These are phyloP conservation scores for Pseudonitzschia pungens DNA, from an alignment of 108 stramenopile genomes.

Conservation along the genomic window DNA sequence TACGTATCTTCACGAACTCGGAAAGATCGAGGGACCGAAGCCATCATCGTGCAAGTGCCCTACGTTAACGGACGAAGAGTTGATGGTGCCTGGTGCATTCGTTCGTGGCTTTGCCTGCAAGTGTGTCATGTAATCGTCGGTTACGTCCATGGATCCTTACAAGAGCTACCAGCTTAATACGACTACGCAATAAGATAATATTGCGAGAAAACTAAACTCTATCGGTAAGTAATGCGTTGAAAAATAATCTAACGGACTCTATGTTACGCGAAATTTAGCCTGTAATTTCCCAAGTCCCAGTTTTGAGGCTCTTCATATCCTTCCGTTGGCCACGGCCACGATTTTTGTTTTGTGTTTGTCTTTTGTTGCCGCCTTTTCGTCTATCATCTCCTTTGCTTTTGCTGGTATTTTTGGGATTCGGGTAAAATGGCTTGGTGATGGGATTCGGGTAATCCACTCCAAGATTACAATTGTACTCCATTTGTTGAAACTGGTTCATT, in stretches of 20 bases:
- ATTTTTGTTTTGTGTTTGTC: conserved; percentile 40
- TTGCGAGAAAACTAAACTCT: no score
- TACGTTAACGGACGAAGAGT: conserved; percentile 51
- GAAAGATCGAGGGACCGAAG: conserved; percentile 71
- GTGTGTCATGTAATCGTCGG: conserved; percentile 62
- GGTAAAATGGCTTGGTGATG: conserved; percentile 55
- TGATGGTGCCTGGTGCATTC: conserved; percentile 61
- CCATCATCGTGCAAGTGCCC: conserved; percentile 76
- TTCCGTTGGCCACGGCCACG: conserved; percentile 67
- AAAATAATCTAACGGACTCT: not conserved
- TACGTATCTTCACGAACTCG: conserved; percentile 72
- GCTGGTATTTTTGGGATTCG: conserved; percentile 37
- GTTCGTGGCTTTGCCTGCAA: conserved; percentile 80
- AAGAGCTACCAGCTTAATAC: not conserved
- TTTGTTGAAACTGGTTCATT: conserved; percentile 78
- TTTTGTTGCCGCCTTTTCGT: conserved; percentile 25
- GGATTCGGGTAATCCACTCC: conserved; percentile 87
- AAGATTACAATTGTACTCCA: conserved; percentile 65
- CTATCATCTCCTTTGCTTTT: conserved; percentile 41
- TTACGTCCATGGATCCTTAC: not conserved
- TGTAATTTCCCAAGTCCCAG: conserved; percentile 37
- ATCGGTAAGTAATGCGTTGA: no score
- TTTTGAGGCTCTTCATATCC: conserved; percentile 83
- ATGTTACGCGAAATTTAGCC: not conserved
- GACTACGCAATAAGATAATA: not conserved